Evolutionary conservation across 805 yeast species (phyloP), one percentile per base, ranked within the genome.

Genomic region (Candida chauliodis): DNA sequence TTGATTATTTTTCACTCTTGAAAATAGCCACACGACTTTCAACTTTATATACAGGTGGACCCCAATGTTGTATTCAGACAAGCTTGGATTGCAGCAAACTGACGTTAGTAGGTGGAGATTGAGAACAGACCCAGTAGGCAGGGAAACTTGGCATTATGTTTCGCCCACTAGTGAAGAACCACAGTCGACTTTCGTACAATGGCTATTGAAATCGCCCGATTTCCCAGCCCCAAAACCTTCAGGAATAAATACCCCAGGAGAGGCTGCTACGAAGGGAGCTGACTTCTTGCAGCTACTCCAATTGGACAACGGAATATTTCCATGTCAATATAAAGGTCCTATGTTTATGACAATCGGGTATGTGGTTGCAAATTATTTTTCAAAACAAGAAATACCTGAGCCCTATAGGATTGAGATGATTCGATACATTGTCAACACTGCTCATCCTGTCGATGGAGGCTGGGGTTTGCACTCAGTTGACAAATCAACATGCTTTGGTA

Each of bases 381-480:
- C 90, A 9, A 75, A 77, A 25, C 71, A 78, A 0, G 76, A 75
- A 8, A 84, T 93, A 25, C 81, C 90, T 0, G 80, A 78, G 21
- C 81, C 76, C 26, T 76, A 73, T 50, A 69, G 69, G 45, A 61
- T 63, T 10, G 99, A 93, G 59, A 61, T 93, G 53, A 78, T 84
- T 19, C 71, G 99, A 42, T 93, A 90, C 55, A 62, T 93, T 13
- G 86, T 88, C n/a, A 93, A 93, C 56, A 76, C 87, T 0, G 82
- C 97, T 0, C 96, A 93, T 56, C 97, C 97, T 0, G 96, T 90
- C 1, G 99, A 93, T 59, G 99, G 99, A n/a, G 99, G 99, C 2
- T 93, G 99, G 99, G 99, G 99, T 0, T 69, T 93, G 26, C 97
- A 93, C 57, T 78, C 89, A 4, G 80, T 78, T 36, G 99, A 93